Conservation (phyloP, 306 rosid species). For the Acmispon strigosus region DNA sequence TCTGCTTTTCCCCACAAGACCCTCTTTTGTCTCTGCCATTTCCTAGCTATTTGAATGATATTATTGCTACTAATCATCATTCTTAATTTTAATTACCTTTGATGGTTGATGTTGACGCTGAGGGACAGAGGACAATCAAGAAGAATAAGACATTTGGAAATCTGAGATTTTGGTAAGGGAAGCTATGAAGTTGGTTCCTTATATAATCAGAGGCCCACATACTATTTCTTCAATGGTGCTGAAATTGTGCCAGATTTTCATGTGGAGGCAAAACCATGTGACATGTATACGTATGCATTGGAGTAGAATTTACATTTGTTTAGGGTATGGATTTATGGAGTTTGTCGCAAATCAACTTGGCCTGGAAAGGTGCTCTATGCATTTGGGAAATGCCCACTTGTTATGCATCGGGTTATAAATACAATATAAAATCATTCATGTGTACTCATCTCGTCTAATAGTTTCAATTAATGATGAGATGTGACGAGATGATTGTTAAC, state of each 20-base stretch:
- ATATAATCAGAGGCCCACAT: background rate
- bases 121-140: too few relatives aligned
- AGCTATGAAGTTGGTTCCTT: too few relatives aligned
- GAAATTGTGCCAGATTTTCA: background rate
- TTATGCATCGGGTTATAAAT: background rate
- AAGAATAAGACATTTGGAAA: too few relatives aligned
- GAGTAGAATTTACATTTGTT: background rate
- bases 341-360: background rate
- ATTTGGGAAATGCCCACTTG: constrained; percentile 12
- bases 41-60: constrained; percentile 3
- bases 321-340: background rate
- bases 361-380: background rate
- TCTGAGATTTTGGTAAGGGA: too few relatives aligned
- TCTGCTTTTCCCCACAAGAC: background rate
- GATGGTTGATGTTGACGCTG: background rate
- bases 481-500: too few relatives aligned
- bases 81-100: background rate
- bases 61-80: constrained; percentile 12
- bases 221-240: background rate
- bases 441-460: too few relatives aligned
- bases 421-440: too few relatives aligned
- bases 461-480: too few relatives aligned
- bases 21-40: constrained; percentile 26
- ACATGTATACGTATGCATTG: background rate
- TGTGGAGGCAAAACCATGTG: constrained; percentile 7